Evolutionary conservation across 2,329 filamentous ascomycete genomes (phyloP).

Genomic region (Colletotrichum chlorophyti): DNA sequence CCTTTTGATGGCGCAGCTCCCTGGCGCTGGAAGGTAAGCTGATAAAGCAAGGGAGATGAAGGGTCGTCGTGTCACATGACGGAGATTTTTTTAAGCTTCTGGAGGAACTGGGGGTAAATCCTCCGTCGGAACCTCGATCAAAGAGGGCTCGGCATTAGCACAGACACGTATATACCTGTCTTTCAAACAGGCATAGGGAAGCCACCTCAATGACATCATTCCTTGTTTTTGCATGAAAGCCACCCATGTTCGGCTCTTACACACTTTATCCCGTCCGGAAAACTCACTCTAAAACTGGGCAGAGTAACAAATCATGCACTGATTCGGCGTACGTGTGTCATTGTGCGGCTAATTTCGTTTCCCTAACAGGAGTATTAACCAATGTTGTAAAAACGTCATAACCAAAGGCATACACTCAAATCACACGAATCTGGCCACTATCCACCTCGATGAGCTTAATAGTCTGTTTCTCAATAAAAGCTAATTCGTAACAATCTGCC

Average conservation of each 20-base stretch:
- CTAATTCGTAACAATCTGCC: slow-evolving; percentile 30
- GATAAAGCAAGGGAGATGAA: background rate
- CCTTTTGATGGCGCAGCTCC: background rate
- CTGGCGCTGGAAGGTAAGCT: background rate
- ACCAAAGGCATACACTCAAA: too few relatives aligned
- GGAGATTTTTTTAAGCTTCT: background rate
- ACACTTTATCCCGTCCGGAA: background rate
- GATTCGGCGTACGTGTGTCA: background rate
- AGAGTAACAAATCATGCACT: slow-evolving; percentile 3
- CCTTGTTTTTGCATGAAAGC: slow-evolving; percentile 8
- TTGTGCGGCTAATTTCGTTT: too few relatives aligned
- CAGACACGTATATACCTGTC: background rate
- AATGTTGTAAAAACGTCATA: slow-evolving; percentile 7
- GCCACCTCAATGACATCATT: slow-evolving; percentile 24
- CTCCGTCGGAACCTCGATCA: slow-evolving; percentile 18
- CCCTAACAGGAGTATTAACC: too few relatives aligned
- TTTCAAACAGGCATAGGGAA: slow-evolving; percentile 2
- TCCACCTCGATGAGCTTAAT: too few relatives aligned
- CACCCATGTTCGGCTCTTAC: background rate
- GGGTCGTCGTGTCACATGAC: slow-evolving; percentile 19
- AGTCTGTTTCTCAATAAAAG: slow-evolving; percentile 16
- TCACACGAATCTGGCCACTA: too few relatives aligned
- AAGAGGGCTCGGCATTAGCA: slow-evolving; percentile 2
- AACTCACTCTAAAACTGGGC: background rate
- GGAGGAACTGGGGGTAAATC: background rate